Conservation (phyloP, 371 early-diverging fungal species). For the Entomophthora muscae region DNA sequence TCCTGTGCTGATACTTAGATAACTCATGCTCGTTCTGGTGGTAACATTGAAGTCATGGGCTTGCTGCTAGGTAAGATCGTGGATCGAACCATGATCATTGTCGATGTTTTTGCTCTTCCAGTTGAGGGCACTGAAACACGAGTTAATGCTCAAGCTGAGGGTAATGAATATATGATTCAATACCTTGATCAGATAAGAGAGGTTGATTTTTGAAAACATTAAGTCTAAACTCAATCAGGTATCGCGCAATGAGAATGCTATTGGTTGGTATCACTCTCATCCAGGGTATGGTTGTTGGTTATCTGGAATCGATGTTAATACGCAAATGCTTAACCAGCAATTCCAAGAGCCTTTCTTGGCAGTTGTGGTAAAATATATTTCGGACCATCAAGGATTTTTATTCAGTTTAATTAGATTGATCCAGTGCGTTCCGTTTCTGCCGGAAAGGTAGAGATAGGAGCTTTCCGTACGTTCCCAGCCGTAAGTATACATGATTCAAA, state of each 20-base stretch:
- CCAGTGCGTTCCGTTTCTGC: conserved; percentile 91
- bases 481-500: conserved; percentile 5
- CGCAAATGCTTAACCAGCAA: conserved; percentile 88
- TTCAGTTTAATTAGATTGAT: conserved; percentile 59
- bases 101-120: conserved; percentile 94
- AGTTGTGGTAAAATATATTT: conserved; percentile 49
- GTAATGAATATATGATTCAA: conserved; percentile 93
- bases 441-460: conserved; percentile 93
- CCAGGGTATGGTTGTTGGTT: conserved; percentile 98
- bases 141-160: conserved; percentile 88
- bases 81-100: conserved; percentile 76
- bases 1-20: conserved; percentile 35
- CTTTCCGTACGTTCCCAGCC: conserved; percentile 86
- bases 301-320: conserved; percentile 92
- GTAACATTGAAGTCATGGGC: conserved; percentile 94
- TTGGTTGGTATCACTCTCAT: conserved; percentile 98
- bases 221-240: conserved; percentile 26
- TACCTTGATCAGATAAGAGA: conserved; percentile 69
- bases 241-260: conserved; percentile 81
- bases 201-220: conserved; percentile 19
- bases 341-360: conserved; percentile 93
- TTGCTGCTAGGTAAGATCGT: conserved; percentile 89
- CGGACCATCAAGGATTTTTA: not conserved
- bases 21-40: conserved; percentile 91
- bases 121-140: conserved; percentile 98